phyloP scores from a whole-genome alignment of 1,284 basidiomycete genomes.

The Ustilago bromivora region DNA sequence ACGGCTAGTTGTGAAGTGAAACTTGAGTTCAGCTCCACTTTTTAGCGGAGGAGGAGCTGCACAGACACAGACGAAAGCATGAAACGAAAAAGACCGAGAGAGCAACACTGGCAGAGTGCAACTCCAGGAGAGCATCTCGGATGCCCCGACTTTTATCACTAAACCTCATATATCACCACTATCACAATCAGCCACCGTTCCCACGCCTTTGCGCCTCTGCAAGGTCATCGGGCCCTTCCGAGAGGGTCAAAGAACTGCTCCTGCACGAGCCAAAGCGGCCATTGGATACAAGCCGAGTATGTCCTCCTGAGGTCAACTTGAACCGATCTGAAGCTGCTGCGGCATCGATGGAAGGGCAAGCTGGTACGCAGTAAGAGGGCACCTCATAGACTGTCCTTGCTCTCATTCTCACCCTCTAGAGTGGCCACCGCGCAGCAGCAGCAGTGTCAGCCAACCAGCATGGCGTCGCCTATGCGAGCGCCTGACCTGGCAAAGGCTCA shows the following conservation, averaged over 20 bases:
- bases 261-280: background rate
- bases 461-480: constrained; percentile 33
- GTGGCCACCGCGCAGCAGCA: background rate
- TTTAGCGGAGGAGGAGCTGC: constrained; percentile 1
- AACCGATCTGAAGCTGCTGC: background rate
- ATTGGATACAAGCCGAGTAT: background rate
- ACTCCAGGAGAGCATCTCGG: background rate
- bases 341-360: background rate
- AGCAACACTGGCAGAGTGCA: constrained; percentile 12
- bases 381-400: background rate
- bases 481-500: constrained; percentile 27
- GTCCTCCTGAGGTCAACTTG: background rate
- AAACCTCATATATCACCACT: background rate
- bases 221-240: background rate
- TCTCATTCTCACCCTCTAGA: background rate
- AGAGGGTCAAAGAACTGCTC: background rate
- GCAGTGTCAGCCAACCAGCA: background rate
- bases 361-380: background rate
- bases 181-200: background rate
- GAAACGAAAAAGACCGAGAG: constrained; percentile 10
- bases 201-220: background rate
- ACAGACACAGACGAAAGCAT: constrained; percentile 6
- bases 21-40: constrained; percentile 21
- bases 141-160: background rate
- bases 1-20: background rate